phyloP scores from a whole-genome alignment of 2,329 filamentous ascomycete species.

The Fusarium metavorans region DNA sequence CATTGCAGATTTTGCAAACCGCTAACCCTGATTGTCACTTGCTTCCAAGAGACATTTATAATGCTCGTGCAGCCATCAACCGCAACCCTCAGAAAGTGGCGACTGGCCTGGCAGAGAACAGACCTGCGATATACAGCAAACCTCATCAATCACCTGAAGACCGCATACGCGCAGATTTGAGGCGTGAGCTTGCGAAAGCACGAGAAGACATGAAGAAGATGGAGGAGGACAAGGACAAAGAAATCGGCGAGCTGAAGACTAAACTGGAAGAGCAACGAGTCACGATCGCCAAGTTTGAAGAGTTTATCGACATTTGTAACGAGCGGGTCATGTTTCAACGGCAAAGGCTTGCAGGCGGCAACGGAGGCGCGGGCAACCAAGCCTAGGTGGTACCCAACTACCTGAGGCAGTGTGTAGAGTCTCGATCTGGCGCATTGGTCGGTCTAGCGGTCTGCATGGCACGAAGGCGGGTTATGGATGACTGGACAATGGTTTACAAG shows the following conservation, averaged over 20 bases:
- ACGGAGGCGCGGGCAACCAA: conserved; percentile 43
- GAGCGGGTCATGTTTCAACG: conserved; percentile 73
- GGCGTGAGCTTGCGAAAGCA: conserved; percentile 69
- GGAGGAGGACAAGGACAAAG: conserved; percentile 67
- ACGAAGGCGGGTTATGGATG: conserved; percentile 18
- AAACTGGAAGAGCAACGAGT: conserved; percentile 73
- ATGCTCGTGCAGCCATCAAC: conserved; percentile 74
- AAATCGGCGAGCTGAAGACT: conserved; percentile 68
- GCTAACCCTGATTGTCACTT: conserved; percentile 74
- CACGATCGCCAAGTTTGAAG: conserved; percentile 73
- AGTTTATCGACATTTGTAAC: conserved; percentile 78
- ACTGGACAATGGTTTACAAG: conserved; percentile 26
- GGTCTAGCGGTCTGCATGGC: conserved; percentile 30
- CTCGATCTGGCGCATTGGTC: conserved; percentile 29
- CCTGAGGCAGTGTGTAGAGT: conserved; percentile 2
- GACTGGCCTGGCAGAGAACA: conserved; percentile 69
- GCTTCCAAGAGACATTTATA: conserved; percentile 75
- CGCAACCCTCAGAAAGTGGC: conserved; percentile 73
- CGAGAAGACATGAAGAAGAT: conserved; percentile 68
- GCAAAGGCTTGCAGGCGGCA: conserved; percentile 60
- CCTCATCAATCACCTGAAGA: conserved; percentile 73
- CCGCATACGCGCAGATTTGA: conserved; percentile 71
- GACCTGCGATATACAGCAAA: conserved; percentile 75
- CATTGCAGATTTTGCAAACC: conserved; percentile 73
- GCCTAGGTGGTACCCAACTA: conserved; percentile 29